Conservation (phyloP, 768 basidiomycete species). For the Phylloporus sp. region DNA sequence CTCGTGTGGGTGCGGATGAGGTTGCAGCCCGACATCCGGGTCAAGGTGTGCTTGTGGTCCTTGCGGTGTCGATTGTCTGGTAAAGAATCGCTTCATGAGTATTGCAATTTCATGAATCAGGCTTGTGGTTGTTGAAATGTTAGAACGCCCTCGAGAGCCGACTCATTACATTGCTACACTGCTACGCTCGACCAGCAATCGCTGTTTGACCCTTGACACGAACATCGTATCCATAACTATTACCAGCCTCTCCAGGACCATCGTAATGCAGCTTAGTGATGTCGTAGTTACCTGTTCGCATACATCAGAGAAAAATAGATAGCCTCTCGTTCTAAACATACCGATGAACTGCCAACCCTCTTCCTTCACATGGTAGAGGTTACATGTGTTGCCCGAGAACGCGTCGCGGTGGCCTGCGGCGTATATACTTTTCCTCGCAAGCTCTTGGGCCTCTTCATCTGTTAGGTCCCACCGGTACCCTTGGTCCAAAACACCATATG, state of each 20-base stretch:
- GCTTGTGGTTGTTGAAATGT: background rate
- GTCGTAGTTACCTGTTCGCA: conserved; percentile 79
- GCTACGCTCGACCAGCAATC: conserved; percentile 27
- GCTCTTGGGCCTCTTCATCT: conserved; percentile 91
- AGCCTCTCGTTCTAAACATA: conserved; percentile 33
- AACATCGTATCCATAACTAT: conserved; percentile 76
- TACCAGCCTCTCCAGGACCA: conserved; percentile 68
- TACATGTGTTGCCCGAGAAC: conserved; percentile 93
- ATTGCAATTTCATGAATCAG: background rate
- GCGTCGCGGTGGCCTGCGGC: conserved; percentile 97
- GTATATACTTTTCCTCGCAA: conserved; percentile 89
- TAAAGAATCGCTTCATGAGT: conserved; percentile 32
- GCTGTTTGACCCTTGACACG: conserved; percentile 54
- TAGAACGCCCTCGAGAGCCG: no score
- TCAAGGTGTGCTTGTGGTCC: background rate
- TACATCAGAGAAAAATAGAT: conserved; percentile 8
- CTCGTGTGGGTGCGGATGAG: conserved; percentile 72
- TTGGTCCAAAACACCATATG: conserved; percentile 98
- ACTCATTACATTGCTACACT: conserved; percentile 20
- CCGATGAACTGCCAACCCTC: conserved; percentile 96
- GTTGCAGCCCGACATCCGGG: conserved; percentile 39
- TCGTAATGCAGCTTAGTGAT: conserved; percentile 88
- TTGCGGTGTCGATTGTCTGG: conserved; percentile 16
- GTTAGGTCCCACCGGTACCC: conserved; percentile 90
- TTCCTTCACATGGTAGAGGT: conserved; percentile 93